A percentile compares a stretch with the other conserved stretches of the same genome.
Evolutionary conservation across 805 yeast species (phyloP).

Genomic region (Sungouiozyma ichnusensis): DNA sequence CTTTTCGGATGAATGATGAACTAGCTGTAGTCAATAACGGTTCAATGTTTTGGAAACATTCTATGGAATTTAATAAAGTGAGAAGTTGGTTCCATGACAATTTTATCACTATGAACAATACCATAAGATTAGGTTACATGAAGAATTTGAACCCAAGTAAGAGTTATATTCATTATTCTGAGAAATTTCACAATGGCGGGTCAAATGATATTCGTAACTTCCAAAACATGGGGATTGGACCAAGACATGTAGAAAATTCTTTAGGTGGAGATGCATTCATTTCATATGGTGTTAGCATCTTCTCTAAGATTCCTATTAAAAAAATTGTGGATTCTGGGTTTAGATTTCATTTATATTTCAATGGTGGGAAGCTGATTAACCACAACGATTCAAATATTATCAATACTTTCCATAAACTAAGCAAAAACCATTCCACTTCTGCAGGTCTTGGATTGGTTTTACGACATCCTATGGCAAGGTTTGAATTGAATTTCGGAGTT

Average conservation of each 20-base stretch:
- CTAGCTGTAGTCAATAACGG: slow-evolving; percentile 23
- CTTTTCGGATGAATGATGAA: slow-evolving; percentile 35
- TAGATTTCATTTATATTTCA: slow-evolving; percentile 51
- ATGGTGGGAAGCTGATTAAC: slow-evolving; percentile 51
- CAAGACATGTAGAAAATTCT: slow-evolving; percentile 42
- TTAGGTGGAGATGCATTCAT: slow-evolving; percentile 59
- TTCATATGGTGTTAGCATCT: slow-evolving; percentile 48
- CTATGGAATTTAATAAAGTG: slow-evolving; percentile 24
- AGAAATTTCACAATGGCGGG: slow-evolving; percentile 79
- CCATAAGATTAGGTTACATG: slow-evolving; percentile 47
- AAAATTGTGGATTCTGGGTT: slow-evolving; percentile 36
- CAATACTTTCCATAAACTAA: slow-evolving; percentile 20
- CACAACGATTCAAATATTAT: slow-evolving; percentile 18
- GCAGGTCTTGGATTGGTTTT: slow-evolving; percentile 53
- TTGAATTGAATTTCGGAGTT: slow-evolving; percentile 53
- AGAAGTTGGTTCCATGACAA: slow-evolving; percentile 20
- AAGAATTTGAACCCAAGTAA: slow-evolving; percentile 28
- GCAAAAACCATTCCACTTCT: slow-evolving; percentile 38
- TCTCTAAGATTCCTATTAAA: slow-evolving; percentile 48
- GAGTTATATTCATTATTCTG: slow-evolving; percentile 49
- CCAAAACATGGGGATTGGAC: slow-evolving; percentile 55
- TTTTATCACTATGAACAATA: slow-evolving; percentile 37
- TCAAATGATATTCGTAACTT: slow-evolving; percentile 64
- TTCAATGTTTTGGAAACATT: slow-evolving; percentile 16
- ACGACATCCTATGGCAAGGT: slow-evolving; percentile 54